Base-by-base conservation (phyloP, 345 rosid genomes). In the Aethionema arabicum region DNA sequence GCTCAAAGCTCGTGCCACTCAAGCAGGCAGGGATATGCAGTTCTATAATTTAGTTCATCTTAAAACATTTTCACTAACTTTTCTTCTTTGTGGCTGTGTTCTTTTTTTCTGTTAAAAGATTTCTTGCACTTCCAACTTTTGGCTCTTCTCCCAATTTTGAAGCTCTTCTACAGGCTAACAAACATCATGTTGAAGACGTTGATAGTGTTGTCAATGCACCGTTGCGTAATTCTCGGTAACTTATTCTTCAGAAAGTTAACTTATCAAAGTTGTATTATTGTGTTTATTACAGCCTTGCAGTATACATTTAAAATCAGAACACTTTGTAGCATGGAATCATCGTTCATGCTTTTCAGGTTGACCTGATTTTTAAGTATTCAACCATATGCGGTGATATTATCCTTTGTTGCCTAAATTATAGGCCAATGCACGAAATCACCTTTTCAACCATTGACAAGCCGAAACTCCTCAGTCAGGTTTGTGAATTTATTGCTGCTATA, bases 361-460 rank as follows among this genome's bases (percentile, higher is more conserved):
- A 44, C 32, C 50, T 53, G 36, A 69, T 54, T 53, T 21, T 59
- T n/a, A 33, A 33, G 45, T 61, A 39, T 35, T 33, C 40, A 56
- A 48, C 50, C 38, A 66, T 52, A 41, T 54, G 51, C 31, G 47
- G 48, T 56, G 46, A 46, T 53, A 14, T 45, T 37, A 62, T 69
- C 39, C 54, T 47, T 21, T 75, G 45, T 21, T 74, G 10, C 67
- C 42, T 53, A 66, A 78, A 75, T 64, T 87, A 74, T 63, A 90
- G 99, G 81, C 87, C 96, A 45, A 90, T 84, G 92, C 96, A 87
- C 32, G 97, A 93, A 79, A 86, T 93, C 67, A 93, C 99, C 59
- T 90, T 93, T 78, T 83, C 97, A 52, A 83, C 97, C n/a, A 77
- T 86, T 62, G 99, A 93, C 83, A 80, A 82, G 82, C 97, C 91